Evolutionary conservation across 164 flowering plant genomes (phyloP), one percentile per base, ranked within the genome.

Genomic region (Stephania cephalantha): DNA sequence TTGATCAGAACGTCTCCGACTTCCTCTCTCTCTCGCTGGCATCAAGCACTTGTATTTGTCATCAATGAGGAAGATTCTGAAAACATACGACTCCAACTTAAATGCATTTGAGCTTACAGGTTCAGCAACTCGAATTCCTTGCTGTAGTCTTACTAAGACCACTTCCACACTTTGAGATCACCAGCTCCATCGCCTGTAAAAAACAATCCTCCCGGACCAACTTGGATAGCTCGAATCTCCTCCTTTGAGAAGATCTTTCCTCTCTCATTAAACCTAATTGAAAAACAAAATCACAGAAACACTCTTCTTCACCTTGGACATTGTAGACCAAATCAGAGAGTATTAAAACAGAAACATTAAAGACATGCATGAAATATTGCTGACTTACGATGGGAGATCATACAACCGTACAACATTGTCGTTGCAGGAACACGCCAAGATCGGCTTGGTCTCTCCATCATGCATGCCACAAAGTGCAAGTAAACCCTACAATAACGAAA

Each of bases 141-240:
- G 42, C 42, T 35, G 42, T 35, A 35, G 42, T 35, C 42, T 69
- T n/a, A 42, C 20, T 78, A 70, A 20, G 74, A 55, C 90, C 88
- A 88, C 52, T 86, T 85, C 97, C 98, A 95, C 4, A 95, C 95
- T 82, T 79, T 87, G 68, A 95, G 83, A 72, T 84, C 86, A 29
- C 99, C 98, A 8, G 87, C 80, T 71, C 97, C 97, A 73, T 95
- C 96, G 1, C 99, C 98, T 7, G 97, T 93, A 58, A 95, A 93
- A 73, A 95, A 91, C 20, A 93, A 75, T 6, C 95, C 94, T 0
- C 88, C 89, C 0, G 97, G 98, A 30, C 96, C 98, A n/a, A 79
- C 67, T 52, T 91, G 88, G 66, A 93, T 88, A 22, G 94, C 84
- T 13, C 94, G 85, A n/a, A 90, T 82, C 74, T 92, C 97, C 73